A percentile compares a stretch with the other conserved stretches of the same genome.
Evolutionary conservation across 73 alveolate genomes (phyloP).

Genomic region (Paramecium biaurelia): DNA sequence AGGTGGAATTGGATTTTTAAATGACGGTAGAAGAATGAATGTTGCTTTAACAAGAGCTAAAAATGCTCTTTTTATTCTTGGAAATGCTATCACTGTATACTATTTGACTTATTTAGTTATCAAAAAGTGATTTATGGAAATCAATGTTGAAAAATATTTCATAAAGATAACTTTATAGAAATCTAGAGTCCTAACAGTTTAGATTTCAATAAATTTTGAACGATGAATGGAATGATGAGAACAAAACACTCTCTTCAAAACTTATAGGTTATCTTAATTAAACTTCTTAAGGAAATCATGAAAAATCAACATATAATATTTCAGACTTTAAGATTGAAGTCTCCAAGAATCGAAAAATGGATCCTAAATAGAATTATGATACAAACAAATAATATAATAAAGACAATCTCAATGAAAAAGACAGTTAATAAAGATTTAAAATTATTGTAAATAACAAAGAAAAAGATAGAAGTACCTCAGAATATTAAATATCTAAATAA

Average conservation of each 20-base stretch:
- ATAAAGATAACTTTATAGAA: background rate
- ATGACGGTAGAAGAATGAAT: conserved; percentile 78
- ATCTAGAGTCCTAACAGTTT: background rate
- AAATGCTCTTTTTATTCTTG: conserved; percentile 73
- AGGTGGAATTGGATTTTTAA: conserved; percentile 71
- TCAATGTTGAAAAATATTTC: background rate
- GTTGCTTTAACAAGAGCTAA: conserved; percentile 89
- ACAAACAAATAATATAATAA: background rate
- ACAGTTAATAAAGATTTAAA: background rate
- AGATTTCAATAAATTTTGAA: background rate
- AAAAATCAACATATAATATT: background rate
- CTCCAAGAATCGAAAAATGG: background rate
- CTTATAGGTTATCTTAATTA: background rate
- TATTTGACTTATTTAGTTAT: background rate
- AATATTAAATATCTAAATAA: background rate
- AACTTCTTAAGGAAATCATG: background rate
- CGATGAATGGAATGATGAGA: background rate
- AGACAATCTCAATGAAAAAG: background rate
- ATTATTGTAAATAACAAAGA: background rate
- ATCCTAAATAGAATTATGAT: background rate
- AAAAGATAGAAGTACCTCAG: background rate
- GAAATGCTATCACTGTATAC: conserved; percentile 72
- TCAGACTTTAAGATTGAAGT: background rate
- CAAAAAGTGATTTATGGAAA: conserved; percentile 25
- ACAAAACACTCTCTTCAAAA: background rate